A percentile compares a stretch with the other conserved stretches of the same genome.
These are phyloP conservation scores for Beta vulgaris DNA, from an alignment of 148 eudicot genomes.

Conservation along the genomic window DNA sequence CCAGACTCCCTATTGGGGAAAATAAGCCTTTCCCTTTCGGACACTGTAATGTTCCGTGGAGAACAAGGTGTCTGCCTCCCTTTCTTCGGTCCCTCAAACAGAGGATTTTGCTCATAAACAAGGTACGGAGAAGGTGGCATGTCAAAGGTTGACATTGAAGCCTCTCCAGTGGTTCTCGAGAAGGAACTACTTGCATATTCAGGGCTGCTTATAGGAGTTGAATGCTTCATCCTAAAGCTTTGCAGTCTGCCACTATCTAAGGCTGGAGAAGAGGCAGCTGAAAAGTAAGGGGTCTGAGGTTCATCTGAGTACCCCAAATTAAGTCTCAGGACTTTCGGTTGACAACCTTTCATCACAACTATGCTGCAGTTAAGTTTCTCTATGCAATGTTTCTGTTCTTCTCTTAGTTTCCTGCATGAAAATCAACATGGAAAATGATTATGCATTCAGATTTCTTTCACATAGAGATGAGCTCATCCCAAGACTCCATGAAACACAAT, in stretches of 20 bases:
- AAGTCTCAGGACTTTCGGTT: slow-evolving; percentile 72
- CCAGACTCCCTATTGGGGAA: slow-evolving; percentile 27
- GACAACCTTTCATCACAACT: slow-evolving; percentile 76
- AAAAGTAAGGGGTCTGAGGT: slow-evolving; percentile 73
- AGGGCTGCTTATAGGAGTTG: slow-evolving; percentile 85
- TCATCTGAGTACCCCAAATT: slow-evolving; percentile 59
- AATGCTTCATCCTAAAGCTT: slow-evolving; percentile 54
- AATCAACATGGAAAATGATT: not conserved
- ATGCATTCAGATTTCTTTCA: not conserved
- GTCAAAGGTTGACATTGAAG: slow-evolving; percentile 49
- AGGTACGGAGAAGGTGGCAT: slow-evolving; percentile 49
- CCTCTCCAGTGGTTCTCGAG: slow-evolving; percentile 53
- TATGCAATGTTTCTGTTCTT: slow-evolving; percentile 76
- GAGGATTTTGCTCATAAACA: slow-evolving; percentile 74
- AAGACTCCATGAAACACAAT: not conserved
- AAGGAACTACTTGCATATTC: slow-evolving; percentile 61
- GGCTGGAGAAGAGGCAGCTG: slow-evolving; percentile 72
- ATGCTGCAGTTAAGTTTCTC: slow-evolving; percentile 80
- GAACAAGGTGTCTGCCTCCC: slow-evolving; percentile 35
- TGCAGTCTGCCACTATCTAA: slow-evolving; percentile 41
- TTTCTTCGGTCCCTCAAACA: slow-evolving; percentile 59
- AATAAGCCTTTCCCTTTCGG: slow-evolving; percentile 29
- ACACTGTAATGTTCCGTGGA: slow-evolving; percentile 20
- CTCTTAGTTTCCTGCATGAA: slow-evolving; percentile 64
- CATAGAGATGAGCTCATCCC: not conserved